These are phyloP conservation scores for Forsythia suspensa DNA, from an alignment of 257 asterid species.

Conservation along the genomic window DNA sequence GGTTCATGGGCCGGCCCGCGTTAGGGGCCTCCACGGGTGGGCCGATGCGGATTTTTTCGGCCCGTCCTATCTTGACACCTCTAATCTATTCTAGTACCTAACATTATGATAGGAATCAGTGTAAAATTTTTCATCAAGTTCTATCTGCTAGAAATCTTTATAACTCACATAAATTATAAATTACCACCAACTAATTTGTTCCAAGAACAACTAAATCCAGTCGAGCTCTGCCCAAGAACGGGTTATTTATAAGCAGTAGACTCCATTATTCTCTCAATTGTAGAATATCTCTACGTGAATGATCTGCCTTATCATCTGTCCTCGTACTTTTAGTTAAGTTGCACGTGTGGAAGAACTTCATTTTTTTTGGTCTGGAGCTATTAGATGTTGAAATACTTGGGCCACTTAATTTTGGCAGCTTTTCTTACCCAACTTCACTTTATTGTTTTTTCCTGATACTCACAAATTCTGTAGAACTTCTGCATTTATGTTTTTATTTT, in stretches of 20 bases:
- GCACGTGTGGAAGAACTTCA: neutral
- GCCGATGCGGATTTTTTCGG: too few species aligned
- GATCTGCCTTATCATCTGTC: neutral
- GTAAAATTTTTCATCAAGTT: neutral
- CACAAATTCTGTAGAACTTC: neutral
- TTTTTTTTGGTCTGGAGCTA: neutral
- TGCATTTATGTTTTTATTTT: neutral
- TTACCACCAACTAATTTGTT: too few species aligned
- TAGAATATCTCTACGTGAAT: neutral
- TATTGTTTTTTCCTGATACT: neutral
- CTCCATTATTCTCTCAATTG: neutral
- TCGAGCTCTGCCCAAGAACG: neutral
- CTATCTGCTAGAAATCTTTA: neutral
- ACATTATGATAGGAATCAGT: neutral
- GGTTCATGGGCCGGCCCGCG: too few species aligned
- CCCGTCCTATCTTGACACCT: too few species aligned
- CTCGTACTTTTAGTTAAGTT: neutral
- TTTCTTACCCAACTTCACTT: neutral
- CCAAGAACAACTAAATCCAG: neutral
- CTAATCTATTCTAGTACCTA: neutral
- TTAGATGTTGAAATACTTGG: neutral
- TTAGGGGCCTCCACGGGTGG: too few species aligned
- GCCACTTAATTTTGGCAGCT: neutral
- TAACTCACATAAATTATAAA: neutral
- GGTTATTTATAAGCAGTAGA: neutral